phyloP scores from a whole-genome alignment of 1,139 yeast species.

The Yamadazyma aaseri region DNA sequence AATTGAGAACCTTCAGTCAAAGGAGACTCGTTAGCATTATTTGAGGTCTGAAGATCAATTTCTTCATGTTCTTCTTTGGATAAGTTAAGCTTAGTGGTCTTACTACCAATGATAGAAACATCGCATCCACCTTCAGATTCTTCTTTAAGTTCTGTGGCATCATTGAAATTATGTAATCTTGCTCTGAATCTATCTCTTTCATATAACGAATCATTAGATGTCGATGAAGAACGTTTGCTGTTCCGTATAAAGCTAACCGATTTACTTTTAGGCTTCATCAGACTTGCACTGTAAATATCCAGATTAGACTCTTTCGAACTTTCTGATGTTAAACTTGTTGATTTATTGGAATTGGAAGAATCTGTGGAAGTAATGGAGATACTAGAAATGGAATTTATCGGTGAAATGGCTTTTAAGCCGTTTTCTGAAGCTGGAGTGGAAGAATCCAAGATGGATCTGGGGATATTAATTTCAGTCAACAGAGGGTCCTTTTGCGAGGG shows the following conservation, averaged over 20 bases:
- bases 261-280: conserved; percentile 3
- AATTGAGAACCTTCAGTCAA: conserved; percentile 24
- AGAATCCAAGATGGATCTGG: not conserved
- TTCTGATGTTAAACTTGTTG: no score
- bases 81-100: conserved; percentile 36
- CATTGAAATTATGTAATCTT: conserved; percentile 36
- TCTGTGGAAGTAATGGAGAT: no score
- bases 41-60: not conserved
- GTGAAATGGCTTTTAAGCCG: no score
- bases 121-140: conserved; percentile 23
- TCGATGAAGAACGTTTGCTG: conserved; percentile 39
- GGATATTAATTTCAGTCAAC: not conserved
- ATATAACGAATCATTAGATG: conserved; percentile 42
- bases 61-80: not conserved
- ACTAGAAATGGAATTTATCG: no score
- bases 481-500: conserved; percentile 1
- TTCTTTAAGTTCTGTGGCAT: conserved; percentile 12
- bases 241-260: conserved; percentile 1
- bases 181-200: conserved; percentile 48
- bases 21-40: conserved; percentile 20
- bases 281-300: not conserved
- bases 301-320: no score
- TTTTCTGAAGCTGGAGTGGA: no score
- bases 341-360: no score
- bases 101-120: conserved; percentile 35